A percentile compares a stretch with the other conserved stretches of the same genome.
phyloP scores from a whole-genome alignment of 495 filamentous ascomycete species.

The Zalerion maritima region DNA sequence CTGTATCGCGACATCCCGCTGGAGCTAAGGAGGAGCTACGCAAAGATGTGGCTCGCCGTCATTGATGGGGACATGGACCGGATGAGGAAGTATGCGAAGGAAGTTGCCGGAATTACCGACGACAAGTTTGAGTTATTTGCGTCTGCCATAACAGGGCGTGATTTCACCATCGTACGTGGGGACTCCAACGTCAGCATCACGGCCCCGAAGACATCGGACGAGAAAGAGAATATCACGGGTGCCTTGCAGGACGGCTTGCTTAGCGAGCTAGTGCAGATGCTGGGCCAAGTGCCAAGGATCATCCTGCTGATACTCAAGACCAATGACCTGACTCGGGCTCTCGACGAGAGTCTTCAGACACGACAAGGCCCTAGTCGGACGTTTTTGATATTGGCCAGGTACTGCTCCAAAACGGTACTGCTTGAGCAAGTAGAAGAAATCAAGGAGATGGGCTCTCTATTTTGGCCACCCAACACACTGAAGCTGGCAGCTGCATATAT shows the following conservation, averaged over 20 bases:
- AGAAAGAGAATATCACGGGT: constrained; percentile 67
- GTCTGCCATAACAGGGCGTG: constrained; percentile 87
- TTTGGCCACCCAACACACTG: constrained; percentile 35
- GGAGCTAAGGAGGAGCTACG: constrained; percentile 68
- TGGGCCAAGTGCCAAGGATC: constrained; percentile 78
- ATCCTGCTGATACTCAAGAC: constrained; percentile 96
- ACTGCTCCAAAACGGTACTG: constrained; percentile 80
- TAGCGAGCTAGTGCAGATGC: constrained; percentile 70
- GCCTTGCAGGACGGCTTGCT: constrained; percentile 81
- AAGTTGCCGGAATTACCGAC: constrained; percentile 79
- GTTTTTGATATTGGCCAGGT: constrained; percentile 87
- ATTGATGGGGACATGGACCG: constrained; percentile 67
- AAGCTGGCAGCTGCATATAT: constrained; percentile 34
- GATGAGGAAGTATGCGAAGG: constrained; percentile 79
- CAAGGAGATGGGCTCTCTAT: constrained; percentile 24
- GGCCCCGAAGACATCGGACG: constrained; percentile 46
- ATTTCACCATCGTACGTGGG: constrained; percentile 62
- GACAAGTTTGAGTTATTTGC: constrained; percentile 94
- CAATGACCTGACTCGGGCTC: constrained; percentile 86
- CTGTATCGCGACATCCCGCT: constrained; percentile 86
- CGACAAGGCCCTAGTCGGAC: constrained; percentile 72
- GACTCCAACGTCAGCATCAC: constrained; percentile 41
- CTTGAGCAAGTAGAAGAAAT: constrained; percentile 72
- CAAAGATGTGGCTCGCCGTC: constrained; percentile 94
- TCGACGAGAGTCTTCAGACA: constrained; percentile 90